These are phyloP conservation scores for Gnomoniopsis smithogilvyi DNA, from an alignment of 2,329 filamentous ascomycete genomes.

Conservation along the genomic window DNA sequence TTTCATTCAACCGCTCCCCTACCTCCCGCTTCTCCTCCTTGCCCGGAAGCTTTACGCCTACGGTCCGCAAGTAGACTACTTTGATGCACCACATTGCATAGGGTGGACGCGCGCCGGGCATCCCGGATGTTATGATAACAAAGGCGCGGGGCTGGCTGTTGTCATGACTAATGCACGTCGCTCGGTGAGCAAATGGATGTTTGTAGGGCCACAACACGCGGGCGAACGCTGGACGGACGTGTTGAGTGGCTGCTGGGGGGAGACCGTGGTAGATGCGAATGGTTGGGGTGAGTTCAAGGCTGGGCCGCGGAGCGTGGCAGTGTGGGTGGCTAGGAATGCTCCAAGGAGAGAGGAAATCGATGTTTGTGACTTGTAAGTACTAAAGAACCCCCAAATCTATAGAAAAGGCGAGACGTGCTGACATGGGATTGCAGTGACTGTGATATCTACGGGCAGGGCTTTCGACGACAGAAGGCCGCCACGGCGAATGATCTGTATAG, in stretches of 20 bases:
- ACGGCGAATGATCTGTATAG: not conserved
- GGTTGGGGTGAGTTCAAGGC: conserved; percentile 60
- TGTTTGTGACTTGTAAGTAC: conserved; percentile 7
- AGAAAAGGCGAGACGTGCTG: not conserved
- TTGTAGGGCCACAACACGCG: conserved; percentile 53
- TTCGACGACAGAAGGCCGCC: not conserved
- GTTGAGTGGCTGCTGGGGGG: conserved; percentile 48
- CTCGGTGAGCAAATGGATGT: conserved; percentile 53
- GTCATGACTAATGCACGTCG: conserved; percentile 49
- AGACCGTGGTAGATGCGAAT: conserved; percentile 55
- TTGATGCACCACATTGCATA: conserved; percentile 57
- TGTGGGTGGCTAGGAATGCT: conserved; percentile 51
- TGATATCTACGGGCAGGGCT: conserved; percentile 7
- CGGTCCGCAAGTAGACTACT: conserved; percentile 61
- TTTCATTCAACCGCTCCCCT: conserved; percentile 36
- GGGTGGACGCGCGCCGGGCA: conserved; percentile 54
- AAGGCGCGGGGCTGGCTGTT: conserved; percentile 52
- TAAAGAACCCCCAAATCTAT: conserved; percentile 6
- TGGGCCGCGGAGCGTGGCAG: conserved; percentile 50
- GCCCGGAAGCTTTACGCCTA: conserved; percentile 66
- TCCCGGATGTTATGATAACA: conserved; percentile 35
- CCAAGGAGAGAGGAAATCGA: conserved; percentile 8
- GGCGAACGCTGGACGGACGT: conserved; percentile 65
- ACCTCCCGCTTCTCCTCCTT: conserved; percentile 56
- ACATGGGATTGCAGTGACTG: not conserved